Evolutionary conservation across 805 yeast genomes (phyloP).

Genomic region (Starmerella sirachaensis): DNA sequence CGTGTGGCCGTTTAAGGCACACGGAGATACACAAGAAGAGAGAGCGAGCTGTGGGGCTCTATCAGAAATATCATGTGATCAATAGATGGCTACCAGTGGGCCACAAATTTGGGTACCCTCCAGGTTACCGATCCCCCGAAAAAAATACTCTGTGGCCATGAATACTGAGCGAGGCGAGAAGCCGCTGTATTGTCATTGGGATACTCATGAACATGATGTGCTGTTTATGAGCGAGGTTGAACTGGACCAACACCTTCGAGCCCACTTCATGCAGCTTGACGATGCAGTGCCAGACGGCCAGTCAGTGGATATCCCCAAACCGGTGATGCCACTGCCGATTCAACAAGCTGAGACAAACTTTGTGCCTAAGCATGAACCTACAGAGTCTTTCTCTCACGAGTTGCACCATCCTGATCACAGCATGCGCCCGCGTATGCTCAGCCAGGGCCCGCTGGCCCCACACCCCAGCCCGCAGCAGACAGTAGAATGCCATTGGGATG

Average conservation of each 20-base stretch:
- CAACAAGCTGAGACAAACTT: background rate
- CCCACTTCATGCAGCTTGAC: constrained; percentile 14
- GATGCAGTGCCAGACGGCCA: background rate
- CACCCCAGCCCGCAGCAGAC: constrained; percentile 3
- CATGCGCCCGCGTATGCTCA: background rate
- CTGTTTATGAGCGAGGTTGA: constrained; percentile 24
- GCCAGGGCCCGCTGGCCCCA: constrained; percentile 1
- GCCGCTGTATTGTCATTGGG: constrained; percentile 29
- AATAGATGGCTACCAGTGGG: background rate
- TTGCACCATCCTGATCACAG: too few relatives aligned
- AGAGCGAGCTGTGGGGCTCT: too few relatives aligned
- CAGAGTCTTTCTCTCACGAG: too few relatives aligned
- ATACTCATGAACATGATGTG: constrained; percentile 26
- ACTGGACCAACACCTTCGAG: constrained; percentile 24
- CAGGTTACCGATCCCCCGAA: constrained; percentile 1
- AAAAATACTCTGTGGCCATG: constrained; percentile 7
- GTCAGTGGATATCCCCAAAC: background rate
- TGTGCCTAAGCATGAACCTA: background rate
- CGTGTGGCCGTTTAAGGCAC: too few relatives aligned
- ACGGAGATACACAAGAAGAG: too few relatives aligned
- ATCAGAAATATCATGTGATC: too few relatives aligned
- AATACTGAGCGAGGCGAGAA: constrained; percentile 2
- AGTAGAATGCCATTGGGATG: constrained; percentile 32
- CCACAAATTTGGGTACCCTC: constrained; percentile 3
- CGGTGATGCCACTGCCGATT: constrained; percentile 3